Conservation (phyloP, 2,329 filamentous ascomycete genomes). For the Ceratocystis albifundus region DNA sequence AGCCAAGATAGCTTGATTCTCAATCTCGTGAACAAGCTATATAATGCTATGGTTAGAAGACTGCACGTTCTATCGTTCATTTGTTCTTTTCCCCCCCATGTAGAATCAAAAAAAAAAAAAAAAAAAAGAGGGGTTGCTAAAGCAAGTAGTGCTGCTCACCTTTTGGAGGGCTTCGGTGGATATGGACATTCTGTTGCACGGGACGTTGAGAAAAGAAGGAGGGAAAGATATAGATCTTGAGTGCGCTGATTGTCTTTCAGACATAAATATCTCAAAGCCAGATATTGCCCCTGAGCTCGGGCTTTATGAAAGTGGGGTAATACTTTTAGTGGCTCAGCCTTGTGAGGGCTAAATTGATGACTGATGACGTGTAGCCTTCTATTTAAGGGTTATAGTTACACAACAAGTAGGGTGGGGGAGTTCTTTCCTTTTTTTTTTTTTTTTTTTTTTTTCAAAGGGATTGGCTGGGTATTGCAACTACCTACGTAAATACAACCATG, state of each 20-base stretch:
- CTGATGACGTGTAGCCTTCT: background rate
- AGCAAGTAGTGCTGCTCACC: constrained; percentile 37
- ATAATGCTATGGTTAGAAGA: constrained; percentile 22
- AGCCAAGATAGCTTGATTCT: constrained; percentile 73
- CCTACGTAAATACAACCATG: too few species aligned
- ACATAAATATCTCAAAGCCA: background rate
- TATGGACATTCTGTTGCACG: constrained; percentile 62
- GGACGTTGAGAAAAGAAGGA: background rate
- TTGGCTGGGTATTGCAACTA: too few species aligned
- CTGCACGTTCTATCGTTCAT: background rate
- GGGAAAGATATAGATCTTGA: background rate
- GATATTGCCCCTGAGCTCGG: too few species aligned
- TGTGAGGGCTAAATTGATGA: background rate
- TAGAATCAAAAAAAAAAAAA: background rate
- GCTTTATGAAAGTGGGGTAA: background rate
- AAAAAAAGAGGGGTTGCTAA: background rate
- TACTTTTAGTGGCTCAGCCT: background rate
- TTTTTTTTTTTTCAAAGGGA: too few species aligned
- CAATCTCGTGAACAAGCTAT: constrained; percentile 91
- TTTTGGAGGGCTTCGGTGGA: constrained; percentile 90
- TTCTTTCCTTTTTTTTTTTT: background rate
- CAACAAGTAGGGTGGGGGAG: background rate
- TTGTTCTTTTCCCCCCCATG: background rate
- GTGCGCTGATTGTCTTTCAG: background rate
- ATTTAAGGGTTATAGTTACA: constrained; percentile 8